phyloP scores from a whole-genome alignment of 2,329 filamentous ascomycete species.

The Bipolaris sorokiniana region DNA sequence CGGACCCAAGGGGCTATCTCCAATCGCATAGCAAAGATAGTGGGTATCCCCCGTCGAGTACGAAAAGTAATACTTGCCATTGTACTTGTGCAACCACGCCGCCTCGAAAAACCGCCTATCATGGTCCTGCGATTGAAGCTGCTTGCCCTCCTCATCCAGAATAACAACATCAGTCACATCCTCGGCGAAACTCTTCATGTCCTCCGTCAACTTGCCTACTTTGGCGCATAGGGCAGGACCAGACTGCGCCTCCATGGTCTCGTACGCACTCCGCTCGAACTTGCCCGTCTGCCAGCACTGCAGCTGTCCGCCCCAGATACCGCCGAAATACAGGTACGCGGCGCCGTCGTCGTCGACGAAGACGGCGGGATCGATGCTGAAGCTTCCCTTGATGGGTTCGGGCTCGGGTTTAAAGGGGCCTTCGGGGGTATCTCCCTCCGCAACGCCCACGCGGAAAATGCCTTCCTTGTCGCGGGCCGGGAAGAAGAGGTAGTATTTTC shows the following conservation, averaged over 20 bases:
- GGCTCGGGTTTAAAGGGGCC: constrained; percentile 73
- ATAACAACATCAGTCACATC: constrained; percentile 67
- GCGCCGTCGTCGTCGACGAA: constrained; percentile 73
- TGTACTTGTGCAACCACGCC: constrained; percentile 77
- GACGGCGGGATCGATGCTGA: constrained; percentile 76
- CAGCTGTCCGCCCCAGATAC: constrained; percentile 80
- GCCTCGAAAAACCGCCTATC: constrained; percentile 80
- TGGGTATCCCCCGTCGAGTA: constrained; percentile 82
- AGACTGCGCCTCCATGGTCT: constrained; percentile 36
- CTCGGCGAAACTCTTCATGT: constrained; percentile 68
- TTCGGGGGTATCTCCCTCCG: constrained; percentile 66
- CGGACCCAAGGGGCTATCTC: constrained; percentile 69
- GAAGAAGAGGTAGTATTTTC: constrained; percentile 78
- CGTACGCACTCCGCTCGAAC: constrained; percentile 58
- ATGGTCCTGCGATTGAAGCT: constrained; percentile 70
- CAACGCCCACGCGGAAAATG: constrained; percentile 77
- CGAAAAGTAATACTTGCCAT: constrained; percentile 74
- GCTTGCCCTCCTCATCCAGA: constrained; percentile 62
- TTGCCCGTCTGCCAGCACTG: constrained; percentile 72
- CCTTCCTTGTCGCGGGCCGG: constrained; percentile 73
- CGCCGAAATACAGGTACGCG: constrained; percentile 77
- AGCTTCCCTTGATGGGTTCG: constrained; percentile 70
- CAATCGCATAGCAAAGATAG: constrained; percentile 72
- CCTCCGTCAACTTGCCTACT: constrained; percentile 67
- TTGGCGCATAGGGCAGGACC: constrained; percentile 67